phyloP scores from a whole-genome alignment of 169 alveolate species.

The Neospora caninum region DNA sequence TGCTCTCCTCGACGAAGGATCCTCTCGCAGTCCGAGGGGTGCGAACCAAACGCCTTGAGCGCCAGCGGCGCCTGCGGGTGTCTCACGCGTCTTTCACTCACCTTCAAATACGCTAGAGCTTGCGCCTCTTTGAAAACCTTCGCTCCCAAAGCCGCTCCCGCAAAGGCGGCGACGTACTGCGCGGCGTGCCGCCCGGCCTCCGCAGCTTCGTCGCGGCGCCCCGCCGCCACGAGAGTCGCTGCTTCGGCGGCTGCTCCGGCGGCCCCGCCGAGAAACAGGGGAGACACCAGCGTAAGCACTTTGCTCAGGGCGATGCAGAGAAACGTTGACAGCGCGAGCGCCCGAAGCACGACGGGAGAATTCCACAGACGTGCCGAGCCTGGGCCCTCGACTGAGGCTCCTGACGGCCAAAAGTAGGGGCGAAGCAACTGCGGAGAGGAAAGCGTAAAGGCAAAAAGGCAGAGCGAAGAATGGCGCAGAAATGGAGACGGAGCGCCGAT shows the following conservation, averaged over 20 bases:
- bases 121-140: slow-evolving; percentile 25
- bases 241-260: slow-evolving; percentile 20
- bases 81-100: too few relatives aligned
- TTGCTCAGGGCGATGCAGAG: not conserved
- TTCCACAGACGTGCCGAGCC: not conserved
- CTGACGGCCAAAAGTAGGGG: slow-evolving; percentile 44
- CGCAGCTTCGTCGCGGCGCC: not conserved
- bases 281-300: slow-evolving; percentile 11
- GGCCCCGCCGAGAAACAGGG: not conserved
- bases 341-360: not conserved
- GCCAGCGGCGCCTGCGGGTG: too few relatives aligned
- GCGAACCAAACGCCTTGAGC: too few relatives aligned
- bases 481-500: not conserved
- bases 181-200: not conserved
- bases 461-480: not conserved
- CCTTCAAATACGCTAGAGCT: not conserved
- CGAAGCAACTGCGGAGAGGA: slow-evolving; percentile 41
- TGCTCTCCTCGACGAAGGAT: too few relatives aligned
- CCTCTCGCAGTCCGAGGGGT: too few relatives aligned
- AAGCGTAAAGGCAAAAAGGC: not conserved
- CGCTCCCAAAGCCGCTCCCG: not conserved
- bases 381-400: not conserved
- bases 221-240: not conserved
- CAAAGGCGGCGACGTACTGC: not conserved
- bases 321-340: slow-evolving; percentile 7